Percentiles rank a stretch among this genome's conserved stretches.
These are phyloP conservation scores for Boechera stricta DNA, from an alignment of 345 rosid genomes.

Conservation along the genomic window DNA sequence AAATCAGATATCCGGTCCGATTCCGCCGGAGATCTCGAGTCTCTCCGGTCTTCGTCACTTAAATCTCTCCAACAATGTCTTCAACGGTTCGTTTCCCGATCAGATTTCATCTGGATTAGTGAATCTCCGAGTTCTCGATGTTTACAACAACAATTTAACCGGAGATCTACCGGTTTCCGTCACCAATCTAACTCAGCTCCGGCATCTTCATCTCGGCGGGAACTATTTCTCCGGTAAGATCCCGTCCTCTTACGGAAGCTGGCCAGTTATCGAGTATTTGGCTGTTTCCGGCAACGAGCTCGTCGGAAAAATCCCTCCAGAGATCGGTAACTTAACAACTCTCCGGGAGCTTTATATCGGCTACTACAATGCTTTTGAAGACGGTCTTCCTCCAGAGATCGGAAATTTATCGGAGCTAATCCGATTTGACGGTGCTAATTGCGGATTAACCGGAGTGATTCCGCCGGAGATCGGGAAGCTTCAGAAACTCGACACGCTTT, in stretches of 20 bases:
- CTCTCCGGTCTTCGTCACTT: conserved; percentile 64
- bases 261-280: conserved; percentile 71
- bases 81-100: conserved; percentile 72
- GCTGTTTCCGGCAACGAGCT: conserved; percentile 88
- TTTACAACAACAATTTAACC: conserved; percentile 91
- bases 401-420: conserved; percentile 72
- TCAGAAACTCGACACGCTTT: conserved; percentile 80
- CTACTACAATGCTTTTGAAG: conserved; percentile 68
- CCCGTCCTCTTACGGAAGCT: conserved; percentile 74
- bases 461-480: conserved; percentile 68
- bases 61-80: conserved; percentile 81
- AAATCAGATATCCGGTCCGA: conserved; percentile 68
- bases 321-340: conserved; percentile 70
- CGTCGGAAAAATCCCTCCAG: conserved; percentile 69
- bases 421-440: conserved; percentile 73
- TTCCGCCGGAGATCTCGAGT: conserved; percentile 66
- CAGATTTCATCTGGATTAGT: conserved; percentile 58
- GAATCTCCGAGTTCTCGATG: conserved; percentile 77
- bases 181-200: conserved; percentile 65
- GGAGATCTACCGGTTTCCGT: conserved; percentile 73
- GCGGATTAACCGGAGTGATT: conserved; percentile 67
- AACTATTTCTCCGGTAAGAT: conserved; percentile 77
- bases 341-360: conserved; percentile 81
- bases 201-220: conserved; percentile 84
- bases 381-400: conserved; percentile 76